phyloP scores from a whole-genome alignment of 352 stramenopile species.

The Phytophthora foliorum region DNA sequence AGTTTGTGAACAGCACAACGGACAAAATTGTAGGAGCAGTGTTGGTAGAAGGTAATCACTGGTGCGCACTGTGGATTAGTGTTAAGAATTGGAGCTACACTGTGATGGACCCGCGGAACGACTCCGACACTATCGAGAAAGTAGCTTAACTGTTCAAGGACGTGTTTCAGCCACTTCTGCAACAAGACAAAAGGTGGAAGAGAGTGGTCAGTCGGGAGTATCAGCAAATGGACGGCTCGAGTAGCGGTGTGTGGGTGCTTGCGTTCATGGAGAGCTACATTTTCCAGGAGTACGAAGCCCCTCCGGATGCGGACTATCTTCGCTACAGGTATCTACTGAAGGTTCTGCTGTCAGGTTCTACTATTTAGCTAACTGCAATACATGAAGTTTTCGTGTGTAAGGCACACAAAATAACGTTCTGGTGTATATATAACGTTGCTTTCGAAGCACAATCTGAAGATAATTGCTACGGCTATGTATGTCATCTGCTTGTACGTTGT shows the following conservation, averaged over 20 bases:
- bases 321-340: background rate
- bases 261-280: slow-evolving; percentile 5
- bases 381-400: background rate
- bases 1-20: background rate
- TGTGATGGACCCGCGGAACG: background rate
- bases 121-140: background rate
- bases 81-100: background rate
- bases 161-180: background rate
- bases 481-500: too few species aligned
- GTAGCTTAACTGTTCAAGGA: background rate
- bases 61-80: slow-evolving; percentile 7
- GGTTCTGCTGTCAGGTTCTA: background rate
- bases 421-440: background rate
- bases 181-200: slow-evolving; percentile 4
- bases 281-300: background rate
- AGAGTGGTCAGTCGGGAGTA: slow-evolving; percentile 2
- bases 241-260: slow-evolving; percentile 4
- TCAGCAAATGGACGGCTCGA: slow-evolving; percentile 4
- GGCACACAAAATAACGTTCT: background rate
- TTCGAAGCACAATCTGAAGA: background rate
- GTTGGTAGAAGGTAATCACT: slow-evolving; percentile 3
- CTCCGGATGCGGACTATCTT: background rate
- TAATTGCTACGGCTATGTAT: background rate
- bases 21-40: slow-evolving; percentile 1
- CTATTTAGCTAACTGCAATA: background rate